A percentile compares a stretch with the other conserved stretches of the same genome.
Evolutionary conservation across 1,284 basidiomycete species (phyloP).

Genomic region (Fomitopsis betulina): DNA sequence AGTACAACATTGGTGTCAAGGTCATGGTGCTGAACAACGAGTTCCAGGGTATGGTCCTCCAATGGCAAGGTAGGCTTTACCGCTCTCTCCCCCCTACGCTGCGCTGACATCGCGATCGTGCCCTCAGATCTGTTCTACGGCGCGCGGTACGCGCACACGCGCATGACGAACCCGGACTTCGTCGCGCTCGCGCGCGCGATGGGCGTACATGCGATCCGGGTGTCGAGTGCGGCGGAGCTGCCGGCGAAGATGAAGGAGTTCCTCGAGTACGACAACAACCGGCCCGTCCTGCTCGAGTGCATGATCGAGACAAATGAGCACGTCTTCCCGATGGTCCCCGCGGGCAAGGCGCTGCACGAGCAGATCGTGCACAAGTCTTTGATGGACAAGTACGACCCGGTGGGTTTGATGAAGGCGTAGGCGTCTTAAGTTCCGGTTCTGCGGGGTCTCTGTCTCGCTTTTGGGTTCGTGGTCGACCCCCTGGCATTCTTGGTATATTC

Average conservation of each 20-base stretch:
- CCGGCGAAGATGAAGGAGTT: slow-evolving; percentile 98
- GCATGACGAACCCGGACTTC: slow-evolving; percentile 95
- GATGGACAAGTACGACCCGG: slow-evolving; percentile 21
- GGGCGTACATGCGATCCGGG: slow-evolving; percentile 88
- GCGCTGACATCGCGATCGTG: slow-evolving; percentile 3
- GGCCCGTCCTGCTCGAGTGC: slow-evolving; percentile 91
- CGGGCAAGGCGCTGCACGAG: slow-evolving; percentile 90
- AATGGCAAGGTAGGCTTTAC: slow-evolving; percentile 83
- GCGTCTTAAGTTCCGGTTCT: neutral
- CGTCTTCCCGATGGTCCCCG: slow-evolving; percentile 93
- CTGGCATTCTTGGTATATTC: neutral
- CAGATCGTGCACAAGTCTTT: slow-evolving; percentile 57
- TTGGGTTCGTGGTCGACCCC: neutral
- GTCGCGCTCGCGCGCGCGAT: slow-evolving; percentile 84
- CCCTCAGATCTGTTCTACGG: slow-evolving; percentile 89
- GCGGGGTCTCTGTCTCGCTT: neutral
- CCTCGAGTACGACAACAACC: slow-evolving; percentile 86
- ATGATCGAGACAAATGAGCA: slow-evolving; percentile 85
- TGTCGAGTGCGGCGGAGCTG: slow-evolving; percentile 68
- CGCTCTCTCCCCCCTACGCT: neutral
- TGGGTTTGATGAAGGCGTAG: slow-evolving; percentile 14
- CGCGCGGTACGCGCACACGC: slow-evolving; percentile 89
- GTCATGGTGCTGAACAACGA: slow-evolving; percentile 89
- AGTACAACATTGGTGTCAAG: slow-evolving; percentile 93
- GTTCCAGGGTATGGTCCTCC: slow-evolving; percentile 97